Conservation (phyloP, 1,284 basidiomycete genomes). For the Ustilago nuda region DNA sequence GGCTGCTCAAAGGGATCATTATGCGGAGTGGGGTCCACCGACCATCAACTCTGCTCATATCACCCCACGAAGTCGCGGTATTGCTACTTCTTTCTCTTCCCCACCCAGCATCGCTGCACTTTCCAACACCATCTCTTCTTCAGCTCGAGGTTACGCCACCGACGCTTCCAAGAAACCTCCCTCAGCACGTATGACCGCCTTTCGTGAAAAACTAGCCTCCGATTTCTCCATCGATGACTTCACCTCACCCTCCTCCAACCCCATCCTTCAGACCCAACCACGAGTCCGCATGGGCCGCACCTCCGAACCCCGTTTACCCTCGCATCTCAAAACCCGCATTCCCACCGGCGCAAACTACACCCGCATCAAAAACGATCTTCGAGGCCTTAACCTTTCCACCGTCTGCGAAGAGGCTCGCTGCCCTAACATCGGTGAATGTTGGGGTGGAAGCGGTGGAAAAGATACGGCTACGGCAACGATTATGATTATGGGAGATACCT, state of each 20-base stretch:
- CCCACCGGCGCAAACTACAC: constrained; percentile 89
- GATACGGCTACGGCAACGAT: constrained; percentile 84
- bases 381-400: constrained; percentile 90
- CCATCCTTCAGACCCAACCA: constrained; percentile 20
- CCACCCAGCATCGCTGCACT: constrained; percentile 8
- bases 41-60: constrained; percentile 55
- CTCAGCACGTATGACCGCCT: constrained; percentile 47
- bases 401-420: constrained; percentile 99
- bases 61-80: constrained; percentile 42
- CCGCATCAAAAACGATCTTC: constrained; percentile 93
- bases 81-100: constrained; percentile 14
- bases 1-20: constrained; percentile 56
- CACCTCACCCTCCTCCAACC: constrained; percentile 43
- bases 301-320: constrained; percentile 77
- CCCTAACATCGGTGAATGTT: constrained; percentile 99
- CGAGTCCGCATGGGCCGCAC: constrained; percentile 61
- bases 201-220: constrained; percentile 55
- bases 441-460: constrained; percentile 84
- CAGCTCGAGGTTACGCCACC: constrained; percentile 32
- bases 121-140: neutral
- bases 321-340: constrained; percentile 83
- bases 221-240: constrained; percentile 62
- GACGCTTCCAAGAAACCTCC: constrained; percentile 28
- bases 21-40: constrained; percentile 59
- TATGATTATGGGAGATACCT: constrained; percentile 99